Base-by-base conservation (phyloP, 768 basidiomycete genomes). In the Inosperma sp. region DNA sequence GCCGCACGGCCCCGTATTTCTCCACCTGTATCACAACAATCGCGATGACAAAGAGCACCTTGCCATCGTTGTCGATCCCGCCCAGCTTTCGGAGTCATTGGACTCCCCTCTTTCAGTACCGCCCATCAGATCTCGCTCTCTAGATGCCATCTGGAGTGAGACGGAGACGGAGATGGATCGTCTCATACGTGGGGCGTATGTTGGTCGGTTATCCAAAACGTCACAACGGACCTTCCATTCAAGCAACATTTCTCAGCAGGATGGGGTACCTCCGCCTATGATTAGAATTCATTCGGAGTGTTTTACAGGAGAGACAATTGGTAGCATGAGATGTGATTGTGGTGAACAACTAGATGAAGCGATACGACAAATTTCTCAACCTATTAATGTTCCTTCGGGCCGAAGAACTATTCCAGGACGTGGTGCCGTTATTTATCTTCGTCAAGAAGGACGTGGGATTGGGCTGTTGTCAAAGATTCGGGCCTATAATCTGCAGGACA, bases 301-400 rank as follows among this genome's bases (percentile, higher is more conserved):
- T 67, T 98, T 93, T 71, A 99, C 96, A 0, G 96, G 96, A 23
- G 96, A 98, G 68, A 98, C 94, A 7, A 82, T 98, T 52, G 96
- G 96, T 22, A 84, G 93, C 75, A 93, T 96, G 88, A 86, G 96
- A 26, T 99, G 96, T 64, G 96, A 99, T 67, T 99, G 96, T 63
- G 96, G 96, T 12, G 94, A 98, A 68, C 96, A 99, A 67, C 78
- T 99, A 4, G 94, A 98, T 69, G 95, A 97, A 65, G 93, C 96
- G n/a, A 83, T 98, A 54, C 81, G 91, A 9, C 84, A 84, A 59
- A 92, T 97, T 59, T 84, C 86, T 12, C 77, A 81, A 64, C 82
- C 89, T 37, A 77, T 86, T 59, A 64, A 72, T 13, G 62, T 82
- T 51, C 71, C 75, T 7, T 57, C 59, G n/a, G 42, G 72, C 7